These are phyloP conservation scores for Colletotrichum acutatum DNA, from an alignment of 2,329 filamentous ascomycete genomes.

Conservation along the genomic window DNA sequence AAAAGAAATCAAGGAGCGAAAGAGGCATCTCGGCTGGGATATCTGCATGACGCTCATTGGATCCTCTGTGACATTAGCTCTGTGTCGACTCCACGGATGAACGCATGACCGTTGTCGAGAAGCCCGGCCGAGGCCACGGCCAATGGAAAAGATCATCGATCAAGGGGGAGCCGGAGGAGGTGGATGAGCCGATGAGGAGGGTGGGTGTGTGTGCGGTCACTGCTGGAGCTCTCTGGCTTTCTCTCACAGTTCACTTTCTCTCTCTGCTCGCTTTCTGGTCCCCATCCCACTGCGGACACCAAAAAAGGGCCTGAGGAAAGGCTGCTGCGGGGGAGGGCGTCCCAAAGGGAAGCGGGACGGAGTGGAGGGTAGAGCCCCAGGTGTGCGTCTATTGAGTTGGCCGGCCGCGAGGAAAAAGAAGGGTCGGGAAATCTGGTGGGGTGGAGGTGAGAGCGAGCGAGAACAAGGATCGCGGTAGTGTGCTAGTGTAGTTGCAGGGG, in stretches of 20 bases:
- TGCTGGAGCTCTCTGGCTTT: background rate
- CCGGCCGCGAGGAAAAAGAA: constrained; percentile 22
- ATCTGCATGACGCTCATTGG: constrained; percentile 53
- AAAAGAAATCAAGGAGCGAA: constrained; percentile 44
- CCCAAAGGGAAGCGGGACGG: constrained; percentile 18
- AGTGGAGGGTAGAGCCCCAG: constrained; percentile 11
- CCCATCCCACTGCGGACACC: background rate
- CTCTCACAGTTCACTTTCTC: background rate
- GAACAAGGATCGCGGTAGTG: constrained; percentile 25
- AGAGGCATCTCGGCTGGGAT: constrained; percentile 53
- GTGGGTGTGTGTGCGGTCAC: background rate
- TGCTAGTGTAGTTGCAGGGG: background rate
- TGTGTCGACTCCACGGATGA: constrained; percentile 59
- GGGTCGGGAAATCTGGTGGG: constrained; percentile 28
- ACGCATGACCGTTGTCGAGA: constrained; percentile 62
- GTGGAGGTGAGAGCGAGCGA: constrained; percentile 1
- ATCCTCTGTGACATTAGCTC: constrained; percentile 55
- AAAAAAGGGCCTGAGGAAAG: background rate
- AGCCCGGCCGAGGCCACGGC: constrained; percentile 26
- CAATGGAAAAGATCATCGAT: constrained; percentile 34
- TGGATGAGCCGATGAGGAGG: no score
- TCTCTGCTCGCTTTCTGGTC: background rate
- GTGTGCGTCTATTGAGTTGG: constrained; percentile 24
- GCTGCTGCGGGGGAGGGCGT: constrained; percentile 10
- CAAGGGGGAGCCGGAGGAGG: constrained; percentile 16